Conservation (phyloP, 2,329 filamentous ascomycete species). For the Pleomassaria siparia region DNA sequence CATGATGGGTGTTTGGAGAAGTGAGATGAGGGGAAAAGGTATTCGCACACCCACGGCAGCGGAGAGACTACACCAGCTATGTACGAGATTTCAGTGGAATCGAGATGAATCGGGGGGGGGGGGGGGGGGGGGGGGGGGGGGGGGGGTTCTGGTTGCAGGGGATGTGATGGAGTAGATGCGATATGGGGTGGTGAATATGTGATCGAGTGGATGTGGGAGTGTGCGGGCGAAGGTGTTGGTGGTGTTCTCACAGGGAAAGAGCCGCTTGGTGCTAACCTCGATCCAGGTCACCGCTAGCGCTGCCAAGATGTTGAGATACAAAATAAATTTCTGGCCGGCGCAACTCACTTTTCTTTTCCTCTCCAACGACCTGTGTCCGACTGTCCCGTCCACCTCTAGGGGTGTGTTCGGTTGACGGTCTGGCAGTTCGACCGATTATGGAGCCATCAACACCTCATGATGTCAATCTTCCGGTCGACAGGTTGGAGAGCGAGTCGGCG, state of each 20-base stretch:
- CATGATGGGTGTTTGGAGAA: constrained; percentile 17
- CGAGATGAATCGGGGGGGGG: too few relatives aligned
- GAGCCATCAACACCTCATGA: constrained; percentile 78
- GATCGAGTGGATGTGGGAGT: constrained; percentile 3
- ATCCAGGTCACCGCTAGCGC: constrained; percentile 17
- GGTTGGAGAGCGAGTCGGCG: constrained; percentile 78
- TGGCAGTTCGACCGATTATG: constrained; percentile 76
- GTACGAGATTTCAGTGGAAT: too few relatives aligned
- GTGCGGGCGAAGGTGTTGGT: constrained; percentile 1
- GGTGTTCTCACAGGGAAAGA: constrained; percentile 2
- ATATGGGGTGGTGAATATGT: neutral
- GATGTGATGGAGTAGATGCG: neutral
- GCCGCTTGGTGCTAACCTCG: constrained; percentile 6
- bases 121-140: neutral
- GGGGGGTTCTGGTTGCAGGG: too few relatives aligned
- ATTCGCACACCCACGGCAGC: neutral
- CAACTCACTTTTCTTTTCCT: constrained; percentile 35
- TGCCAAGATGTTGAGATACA: constrained; percentile 22
- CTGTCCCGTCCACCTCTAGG: constrained; percentile 63
- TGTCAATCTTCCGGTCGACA: constrained; percentile 94
- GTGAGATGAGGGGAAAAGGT: constrained; percentile 1
- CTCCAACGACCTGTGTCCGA: constrained; percentile 79
- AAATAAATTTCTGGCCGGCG: constrained; percentile 29
- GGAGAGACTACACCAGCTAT: too few relatives aligned
- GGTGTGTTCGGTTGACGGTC: constrained; percentile 74